Percentiles rank a stretch among this genome's conserved stretches.
Evolutionary conservation across 2,329 filamentous ascomycete genomes (phyloP).

Genomic region (Trichophyton benhamiae): DNA sequence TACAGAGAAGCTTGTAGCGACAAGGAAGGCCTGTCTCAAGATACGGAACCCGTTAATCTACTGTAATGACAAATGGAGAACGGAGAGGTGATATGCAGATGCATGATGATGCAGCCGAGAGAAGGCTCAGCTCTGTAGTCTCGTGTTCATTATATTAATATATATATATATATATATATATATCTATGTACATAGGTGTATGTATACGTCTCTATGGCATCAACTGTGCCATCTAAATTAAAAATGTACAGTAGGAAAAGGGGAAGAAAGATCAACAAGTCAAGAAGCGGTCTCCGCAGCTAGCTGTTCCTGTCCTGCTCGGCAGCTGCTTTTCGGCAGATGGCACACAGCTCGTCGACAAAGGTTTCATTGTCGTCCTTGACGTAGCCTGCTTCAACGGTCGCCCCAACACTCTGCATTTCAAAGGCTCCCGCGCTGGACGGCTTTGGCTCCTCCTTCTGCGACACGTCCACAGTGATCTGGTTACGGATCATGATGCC

Average conservation of each 20-base stretch:
- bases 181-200: background rate
- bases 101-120: too few relatives aligned
- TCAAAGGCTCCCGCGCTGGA: conserved; percentile 10
- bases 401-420: conserved; percentile 11
- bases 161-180: background rate
- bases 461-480: conserved; percentile 42
- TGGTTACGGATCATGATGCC: conserved; percentile 53
- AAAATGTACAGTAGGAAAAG: background rate
- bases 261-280: background rate
- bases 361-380: conserved; percentile 9
- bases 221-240: background rate
- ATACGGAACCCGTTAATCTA: background rate
- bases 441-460: conserved; percentile 10
- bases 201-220: background rate
- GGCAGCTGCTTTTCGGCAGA: conserved; percentile 8
- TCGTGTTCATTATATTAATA: background rate
- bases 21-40: background rate
- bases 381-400: conserved; percentile 10
- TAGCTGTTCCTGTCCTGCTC: background rate
- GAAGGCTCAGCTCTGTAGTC: too few relatives aligned
- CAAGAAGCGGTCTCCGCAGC: background rate
- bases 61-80: background rate
- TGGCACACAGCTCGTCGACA: conserved; percentile 13
- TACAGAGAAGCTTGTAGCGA: background rate
- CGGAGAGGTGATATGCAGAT: too few relatives aligned